Base-by-base conservation (phyloP, 805 yeast species). In the Hanseniaspora jakobsenii region DNA sequence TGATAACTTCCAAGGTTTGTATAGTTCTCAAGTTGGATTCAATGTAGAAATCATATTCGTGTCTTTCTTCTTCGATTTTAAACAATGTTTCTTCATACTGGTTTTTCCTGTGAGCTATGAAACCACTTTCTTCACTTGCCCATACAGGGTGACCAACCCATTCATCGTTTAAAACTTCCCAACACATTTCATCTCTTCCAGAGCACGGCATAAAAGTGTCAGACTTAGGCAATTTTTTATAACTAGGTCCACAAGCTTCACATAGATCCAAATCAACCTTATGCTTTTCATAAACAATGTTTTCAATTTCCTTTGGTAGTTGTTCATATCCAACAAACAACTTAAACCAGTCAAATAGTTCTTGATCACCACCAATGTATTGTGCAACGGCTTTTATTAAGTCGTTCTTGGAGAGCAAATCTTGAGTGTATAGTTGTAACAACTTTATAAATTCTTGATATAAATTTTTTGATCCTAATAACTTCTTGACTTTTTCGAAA, bases 71-170 rank as follows among this genome's bases (percentile, higher is more conserved):
- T 63, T 91, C 98, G 48, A 87, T 84, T 59, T 94, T 80, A 66
- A 86, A 87, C 44, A 91, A 65, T 39, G 91, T 83, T 61, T 91
- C 99, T 63, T 91, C 99, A 60, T 89, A 91, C 65, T 91, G 98
- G 59, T 91, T 91, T 63, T 91, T 91, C 52, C 97, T 76, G 61
- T 91, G 99, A n/a, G 98, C 95, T 59, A 91, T 87, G 55, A 89
- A 91, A 0, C 98, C 99, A 10, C 95, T 83, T 61, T 91, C 99
- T 61, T 91, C 99, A 0, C 97, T 89, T 3, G 97, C 98, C 99
- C 99, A 91, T n/a, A 95, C 93, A 18, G 99, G 99, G 63, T 91
- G 97, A 6, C 96, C 95, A 28, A 91, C 97, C 96, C 97, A 91
- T 63, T 89, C 97, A 61, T 91, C 98, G 62, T 91, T 91, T 54